Base-by-base conservation (phyloP, 345 rosid species). In the Arabidopsis arenosa region DNA sequence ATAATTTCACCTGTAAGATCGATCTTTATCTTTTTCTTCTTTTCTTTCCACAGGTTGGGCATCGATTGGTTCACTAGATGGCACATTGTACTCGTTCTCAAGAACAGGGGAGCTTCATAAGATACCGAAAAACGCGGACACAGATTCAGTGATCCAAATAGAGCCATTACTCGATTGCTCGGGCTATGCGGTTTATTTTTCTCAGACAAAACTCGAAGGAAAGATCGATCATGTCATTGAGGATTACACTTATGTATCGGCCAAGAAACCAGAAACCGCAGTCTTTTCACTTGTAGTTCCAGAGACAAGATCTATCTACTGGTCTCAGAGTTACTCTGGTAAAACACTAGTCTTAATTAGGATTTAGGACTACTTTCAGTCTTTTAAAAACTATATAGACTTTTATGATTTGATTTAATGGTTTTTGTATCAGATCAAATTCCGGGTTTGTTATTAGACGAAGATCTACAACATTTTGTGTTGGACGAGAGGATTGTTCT, bases 301-400 rank as follows among this genome's bases (percentile, higher is more conserved):
- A 30, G 85, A 87, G 69, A 92, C 92, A 1, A 85, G 93, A 9
- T 81, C 86, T 28, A 33, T 84, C 62, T 71, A 85, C 63, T 92
- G 98, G 97, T 92, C 97, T n/a, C 88, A 86, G 71, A 84, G 78
- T 70, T 84, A 89, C 81, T 85, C 96, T 1, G 96, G 98, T 90
- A 83, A 73, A 73, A 23, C 14, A 4, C 55, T 17, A 35, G 28
- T 40, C n/a, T 45, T 8, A 47, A 5, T 9, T 9, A 57, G 36
- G 13, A 58, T 13, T 9, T 9, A 57, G 36, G 13, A 58, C 17
- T 55, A 45, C 1, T 53, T 15, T 11, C 12, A 39, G 8, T 68
- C 37, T 30, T 11, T 41, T 11, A 1, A 30, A 40, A 23, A 35
- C 7, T 9, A 4, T 37, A 1, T 49, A 26, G 8, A 36, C 5